phyloP scores from a whole-genome alignment of 2,329 filamentous ascomycete genomes.

The Talaromyces sp. region DNA sequence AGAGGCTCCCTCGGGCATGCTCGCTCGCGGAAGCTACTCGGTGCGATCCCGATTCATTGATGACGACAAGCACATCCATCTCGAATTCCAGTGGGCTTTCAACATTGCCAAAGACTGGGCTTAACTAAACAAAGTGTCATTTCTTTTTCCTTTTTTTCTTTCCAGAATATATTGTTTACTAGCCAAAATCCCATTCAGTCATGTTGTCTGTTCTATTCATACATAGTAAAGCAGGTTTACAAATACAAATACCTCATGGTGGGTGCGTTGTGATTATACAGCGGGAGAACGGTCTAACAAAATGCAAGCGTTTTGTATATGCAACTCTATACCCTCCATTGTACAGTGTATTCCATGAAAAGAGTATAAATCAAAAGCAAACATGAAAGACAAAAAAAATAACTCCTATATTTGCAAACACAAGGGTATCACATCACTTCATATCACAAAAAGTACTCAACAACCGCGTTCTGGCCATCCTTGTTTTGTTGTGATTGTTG shows the following conservation, averaged over 20 bases:
- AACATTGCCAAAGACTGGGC: constrained; percentile 93
- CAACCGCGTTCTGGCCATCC: constrained; percentile 65
- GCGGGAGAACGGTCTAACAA: background rate
- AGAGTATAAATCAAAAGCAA: background rate
- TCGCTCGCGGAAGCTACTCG: constrained; percentile 84
- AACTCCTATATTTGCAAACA: constrained; percentile 10
- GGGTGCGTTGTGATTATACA: background rate
- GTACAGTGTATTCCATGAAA: background rate
- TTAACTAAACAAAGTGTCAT: background rate
- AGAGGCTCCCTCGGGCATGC: constrained; percentile 85
- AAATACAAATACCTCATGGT: background rate
- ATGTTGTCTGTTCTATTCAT: background rate
- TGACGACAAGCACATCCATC: constrained; percentile 85
- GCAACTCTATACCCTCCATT: background rate
- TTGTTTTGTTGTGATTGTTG: constrained; percentile 64
- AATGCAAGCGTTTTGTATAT: background rate
- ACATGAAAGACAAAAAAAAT: background rate
- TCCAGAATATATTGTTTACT: background rate
- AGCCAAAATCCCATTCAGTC: background rate
- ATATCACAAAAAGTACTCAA: constrained; percentile 66
- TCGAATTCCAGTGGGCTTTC: constrained; percentile 93
- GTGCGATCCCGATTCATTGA: constrained; percentile 88
- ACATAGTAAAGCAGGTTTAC: background rate
- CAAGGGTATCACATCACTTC: constrained; percentile 14
- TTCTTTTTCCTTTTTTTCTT: background rate